Conservation (phyloP, 805 yeast species). For the Blastobotrys parvus region DNA sequence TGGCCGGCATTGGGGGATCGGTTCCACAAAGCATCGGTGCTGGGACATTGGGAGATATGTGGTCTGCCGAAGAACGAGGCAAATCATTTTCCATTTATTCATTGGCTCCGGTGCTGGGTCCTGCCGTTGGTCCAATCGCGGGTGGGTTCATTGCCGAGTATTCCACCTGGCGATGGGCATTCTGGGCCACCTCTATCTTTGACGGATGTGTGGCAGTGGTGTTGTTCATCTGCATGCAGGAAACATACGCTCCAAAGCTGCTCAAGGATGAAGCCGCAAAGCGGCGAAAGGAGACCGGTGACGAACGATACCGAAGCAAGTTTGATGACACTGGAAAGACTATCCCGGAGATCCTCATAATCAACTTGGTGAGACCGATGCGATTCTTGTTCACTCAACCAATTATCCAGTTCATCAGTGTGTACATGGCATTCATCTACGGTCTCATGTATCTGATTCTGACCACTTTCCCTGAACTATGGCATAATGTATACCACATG, state of each 20-base stretch:
- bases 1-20: slow-evolving; percentile 58
- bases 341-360: slow-evolving; percentile 24
- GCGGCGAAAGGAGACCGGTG: slow-evolving; percentile 46
- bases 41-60: slow-evolving; percentile 57
- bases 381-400: slow-evolving; percentile 47
- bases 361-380: slow-evolving; percentile 50
- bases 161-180: slow-evolving; percentile 54
- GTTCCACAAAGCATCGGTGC: slow-evolving; percentile 63
- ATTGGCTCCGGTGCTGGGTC: slow-evolving; percentile 54
- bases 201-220: slow-evolving; percentile 39
- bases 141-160: slow-evolving; percentile 50
- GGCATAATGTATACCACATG: slow-evolving; percentile 40
- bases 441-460: slow-evolving; percentile 58
- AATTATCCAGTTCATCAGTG: slow-evolving; percentile 53
- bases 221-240: slow-evolving; percentile 40
- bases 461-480: slow-evolving; percentile 50
- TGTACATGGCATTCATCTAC: slow-evolving; percentile 55
- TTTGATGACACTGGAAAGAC: slow-evolving; percentile 35
- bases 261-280: slow-evolving; percentile 37
- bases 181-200: slow-evolving; percentile 46
- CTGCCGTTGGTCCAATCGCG: slow-evolving; percentile 38
- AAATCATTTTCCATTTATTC: slow-evolving; percentile 48
- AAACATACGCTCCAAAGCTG: slow-evolving; percentile 52
- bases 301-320: slow-evolving; percentile 45
- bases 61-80: slow-evolving; percentile 42